These are phyloP conservation scores for slime mould (Dictyostelium discoideum) DNA, from an alignment of 78 protist species.

Conservation along the genomic window DNA sequence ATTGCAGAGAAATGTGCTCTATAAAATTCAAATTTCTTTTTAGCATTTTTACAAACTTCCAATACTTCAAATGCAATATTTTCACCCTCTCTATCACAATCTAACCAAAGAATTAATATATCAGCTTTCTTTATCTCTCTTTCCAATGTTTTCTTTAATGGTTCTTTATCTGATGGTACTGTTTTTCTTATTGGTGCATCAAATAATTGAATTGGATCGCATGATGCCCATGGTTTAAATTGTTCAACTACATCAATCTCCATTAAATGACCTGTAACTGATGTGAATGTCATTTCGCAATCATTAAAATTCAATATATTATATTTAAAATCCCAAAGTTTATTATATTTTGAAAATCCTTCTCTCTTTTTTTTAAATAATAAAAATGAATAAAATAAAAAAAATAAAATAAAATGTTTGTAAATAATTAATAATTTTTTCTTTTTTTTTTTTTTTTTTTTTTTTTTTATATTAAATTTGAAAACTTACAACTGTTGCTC, in stretches of 20 bases:
- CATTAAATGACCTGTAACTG: constrained; percentile 96
- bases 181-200: constrained; percentile 79
- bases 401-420: background rate
- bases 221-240: constrained; percentile 75
- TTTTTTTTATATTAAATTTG: background rate
- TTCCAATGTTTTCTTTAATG: constrained; percentile 19
- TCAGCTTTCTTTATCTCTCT: constrained; percentile 37
- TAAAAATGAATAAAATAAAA: too few relatives aligned
- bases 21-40: constrained; percentile 45
- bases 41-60: constrained; percentile 60
- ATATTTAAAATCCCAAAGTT: constrained; percentile 70
- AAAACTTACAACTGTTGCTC: constrained; percentile 19
- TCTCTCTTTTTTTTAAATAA: constrained; percentile 37
- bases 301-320: constrained; percentile 13
- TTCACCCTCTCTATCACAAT: constrained; percentile 98
- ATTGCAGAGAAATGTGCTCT: constrained; percentile 97
- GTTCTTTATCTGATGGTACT: background rate
- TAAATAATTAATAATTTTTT: background rate
- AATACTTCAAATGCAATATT: constrained; percentile 97
- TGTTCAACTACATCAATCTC: constrained; percentile 78
- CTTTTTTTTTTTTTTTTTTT: background rate
- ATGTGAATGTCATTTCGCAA: constrained; percentile 89
- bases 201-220: constrained; percentile 88
- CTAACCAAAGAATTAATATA: constrained; percentile 95
- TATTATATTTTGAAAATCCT: constrained; percentile 80